Evolutionary conservation across 352 stramenopile genomes (phyloP).

Genomic region (Pythium angustatum): DNA sequence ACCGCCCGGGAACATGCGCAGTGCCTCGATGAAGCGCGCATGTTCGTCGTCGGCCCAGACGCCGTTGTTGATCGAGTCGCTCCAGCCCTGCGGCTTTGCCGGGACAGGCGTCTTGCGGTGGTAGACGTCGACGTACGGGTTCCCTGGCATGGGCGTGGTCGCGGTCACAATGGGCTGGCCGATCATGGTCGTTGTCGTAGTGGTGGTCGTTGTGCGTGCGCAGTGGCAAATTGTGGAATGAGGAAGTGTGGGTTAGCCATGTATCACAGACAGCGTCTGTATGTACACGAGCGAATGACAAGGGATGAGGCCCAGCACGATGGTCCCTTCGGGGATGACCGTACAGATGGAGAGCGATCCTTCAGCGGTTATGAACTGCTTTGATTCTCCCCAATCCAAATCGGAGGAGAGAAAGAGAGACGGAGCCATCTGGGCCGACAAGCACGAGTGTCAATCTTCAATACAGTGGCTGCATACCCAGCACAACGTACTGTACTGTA

Average conservation of each 20-base stretch:
- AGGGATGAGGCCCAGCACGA: no score
- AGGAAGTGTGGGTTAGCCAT: no score
- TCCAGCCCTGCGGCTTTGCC: slow-evolving; percentile 17
- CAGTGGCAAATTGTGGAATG: slow-evolving; percentile 23
- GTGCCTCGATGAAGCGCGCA: slow-evolving; percentile 29
- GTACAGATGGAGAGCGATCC: no score
- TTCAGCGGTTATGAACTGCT: no score
- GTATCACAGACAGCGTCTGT: no score
- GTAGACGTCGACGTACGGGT: slow-evolving; percentile 23
- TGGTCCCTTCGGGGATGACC: no score
- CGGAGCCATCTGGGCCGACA: neutral
- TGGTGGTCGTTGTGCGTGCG: slow-evolving; percentile 11
- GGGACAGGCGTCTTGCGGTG: slow-evolving; percentile 3
- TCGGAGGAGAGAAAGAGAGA: neutral
- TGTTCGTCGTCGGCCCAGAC: slow-evolving; percentile 35
- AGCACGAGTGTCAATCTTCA: no score
- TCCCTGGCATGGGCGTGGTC: slow-evolving; percentile 14
- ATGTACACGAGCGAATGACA: no score
- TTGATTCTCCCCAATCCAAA: no score
- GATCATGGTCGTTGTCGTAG: slow-evolving; percentile 14
- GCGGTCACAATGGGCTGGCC: neutral
- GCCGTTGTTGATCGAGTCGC: slow-evolving; percentile 21
- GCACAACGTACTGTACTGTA: neutral
- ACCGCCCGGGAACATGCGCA: slow-evolving; percentile 28
- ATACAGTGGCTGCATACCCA: no score